phyloP scores from a whole-genome alignment of 345 rosid species.

The Syzygium aromaticum region DNA sequence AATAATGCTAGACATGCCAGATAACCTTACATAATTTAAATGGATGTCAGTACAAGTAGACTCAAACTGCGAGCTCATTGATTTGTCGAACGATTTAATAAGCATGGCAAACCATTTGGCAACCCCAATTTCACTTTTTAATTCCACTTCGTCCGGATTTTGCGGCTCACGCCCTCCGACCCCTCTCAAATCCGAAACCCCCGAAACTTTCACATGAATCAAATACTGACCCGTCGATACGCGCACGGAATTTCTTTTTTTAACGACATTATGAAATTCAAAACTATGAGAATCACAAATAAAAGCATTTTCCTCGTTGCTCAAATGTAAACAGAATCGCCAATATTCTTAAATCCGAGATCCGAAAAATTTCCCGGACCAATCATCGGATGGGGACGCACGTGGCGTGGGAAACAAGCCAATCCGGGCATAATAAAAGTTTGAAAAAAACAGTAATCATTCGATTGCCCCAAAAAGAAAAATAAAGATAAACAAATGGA shows the following conservation, averaged over 20 bases:
- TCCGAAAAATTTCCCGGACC: background rate
- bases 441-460: background rate
- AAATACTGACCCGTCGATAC: rapidly evolving
- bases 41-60: background rate
- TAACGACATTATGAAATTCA: background rate
- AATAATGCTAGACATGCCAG: background rate
- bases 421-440: background rate
- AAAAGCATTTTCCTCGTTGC: too few species aligned
- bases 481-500: background rate
- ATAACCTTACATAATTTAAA: background rate
- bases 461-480: background rate
- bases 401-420: background rate
- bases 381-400: background rate
- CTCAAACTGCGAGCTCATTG: background rate
- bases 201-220: rapidly evolving
- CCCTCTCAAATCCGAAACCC: background rate
- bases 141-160: background rate
- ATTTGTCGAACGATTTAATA: background rate
- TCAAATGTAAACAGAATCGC: too few species aligned
- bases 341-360: background rate
- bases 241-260: background rate
- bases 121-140: background rate
- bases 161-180: rapidly evolving
- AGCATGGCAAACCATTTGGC: background rate
- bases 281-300: too few species aligned